phyloP scores from a whole-genome alignment of 2,329 filamentous ascomycete species.

The Lithohypha guttulata region DNA sequence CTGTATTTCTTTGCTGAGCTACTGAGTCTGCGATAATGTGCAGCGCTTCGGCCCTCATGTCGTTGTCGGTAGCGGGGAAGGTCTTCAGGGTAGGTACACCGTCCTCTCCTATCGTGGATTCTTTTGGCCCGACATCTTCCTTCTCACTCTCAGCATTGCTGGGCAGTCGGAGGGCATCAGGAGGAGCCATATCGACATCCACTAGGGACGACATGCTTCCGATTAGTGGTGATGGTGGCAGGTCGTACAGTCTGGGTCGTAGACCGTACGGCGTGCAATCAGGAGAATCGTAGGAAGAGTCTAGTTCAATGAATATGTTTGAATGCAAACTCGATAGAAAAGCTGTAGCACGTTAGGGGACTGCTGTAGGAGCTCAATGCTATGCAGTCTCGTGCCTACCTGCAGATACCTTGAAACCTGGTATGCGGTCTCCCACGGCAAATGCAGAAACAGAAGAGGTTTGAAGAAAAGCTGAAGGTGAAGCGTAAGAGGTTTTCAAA shows the following conservation, averaged over 20 bases:
- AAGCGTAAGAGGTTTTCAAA: slow-evolving; percentile 10
- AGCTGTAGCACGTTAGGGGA: slow-evolving; percentile 38
- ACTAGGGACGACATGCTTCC: slow-evolving; percentile 20
- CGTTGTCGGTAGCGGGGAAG: slow-evolving; percentile 27
- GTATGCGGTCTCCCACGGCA: slow-evolving; percentile 25
- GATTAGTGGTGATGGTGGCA: slow-evolving; percentile 28
- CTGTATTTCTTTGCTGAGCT: slow-evolving; percentile 66
- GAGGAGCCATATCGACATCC: slow-evolving; percentile 1
- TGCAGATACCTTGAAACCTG: slow-evolving; percentile 25
- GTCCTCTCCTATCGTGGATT: slow-evolving; percentile 13
- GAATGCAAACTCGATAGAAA: slow-evolving; percentile 75
- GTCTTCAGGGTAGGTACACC: slow-evolving; percentile 27
- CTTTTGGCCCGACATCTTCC: slow-evolving; percentile 18
- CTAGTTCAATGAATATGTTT: slow-evolving; percentile 58
- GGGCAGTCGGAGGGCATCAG: slow-evolving; percentile 30
- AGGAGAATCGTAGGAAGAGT: slow-evolving; percentile 51
- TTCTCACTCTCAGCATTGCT: slow-evolving; percentile 27
- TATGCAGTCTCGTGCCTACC: slow-evolving; percentile 20
- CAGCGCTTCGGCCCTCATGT: slow-evolving; percentile 58
- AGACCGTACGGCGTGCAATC: slow-evolving; percentile 53
- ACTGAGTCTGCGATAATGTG: slow-evolving; percentile 69
- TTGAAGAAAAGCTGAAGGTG: slow-evolving; percentile 11
- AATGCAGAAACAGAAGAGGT: slow-evolving; percentile 17
- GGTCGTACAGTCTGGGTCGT: slow-evolving; percentile 34
- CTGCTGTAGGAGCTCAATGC: not conserved